Evolutionary conservation across 495 filamentous ascomycete genomes (phyloP).

Genomic region (Penicillium manginii): DNA sequence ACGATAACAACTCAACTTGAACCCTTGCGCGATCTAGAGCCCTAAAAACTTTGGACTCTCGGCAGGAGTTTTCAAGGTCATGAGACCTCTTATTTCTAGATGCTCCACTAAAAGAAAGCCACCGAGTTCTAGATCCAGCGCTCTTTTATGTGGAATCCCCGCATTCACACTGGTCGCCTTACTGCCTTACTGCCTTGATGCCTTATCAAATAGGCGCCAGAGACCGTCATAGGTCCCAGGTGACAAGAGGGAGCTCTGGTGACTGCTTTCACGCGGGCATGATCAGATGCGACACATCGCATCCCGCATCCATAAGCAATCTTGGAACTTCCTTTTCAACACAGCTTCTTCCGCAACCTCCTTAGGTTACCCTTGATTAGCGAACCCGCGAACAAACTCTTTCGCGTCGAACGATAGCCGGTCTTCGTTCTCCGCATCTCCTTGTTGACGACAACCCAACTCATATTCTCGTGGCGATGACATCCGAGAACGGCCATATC

Average conservation of each 20-base stretch:
- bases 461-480: slow-evolving; percentile 10
- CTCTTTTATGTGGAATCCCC: not conserved
- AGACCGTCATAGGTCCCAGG: not conserved
- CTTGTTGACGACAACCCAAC: not conserved
- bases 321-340: not conserved
- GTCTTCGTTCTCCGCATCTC: slow-evolving; percentile 9
- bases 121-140: not conserved
- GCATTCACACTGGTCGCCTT: not conserved
- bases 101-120: not conserved
- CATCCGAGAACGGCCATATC: slow-evolving; percentile 4
- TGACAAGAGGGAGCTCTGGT: slow-evolving; percentile 4
- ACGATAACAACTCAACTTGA: no score
- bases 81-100: not conserved
- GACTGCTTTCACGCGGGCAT: slow-evolving; percentile 17
- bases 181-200: not conserved
- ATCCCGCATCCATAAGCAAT: not conserved
- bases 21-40: no score
- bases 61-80: no score
- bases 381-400: not conserved
- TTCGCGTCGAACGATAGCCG: not conserved
- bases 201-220: not conserved
- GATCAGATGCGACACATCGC: slow-evolving; percentile 24
- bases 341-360: not conserved
- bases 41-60: no score
- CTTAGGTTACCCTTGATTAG: not conserved